A percentile compares a stretch with the other conserved stretches of the same genome.
These are phyloP conservation scores for Trebouxia sp. DNA, from an alignment of 139 green algal genomes.

Conservation along the genomic window DNA sequence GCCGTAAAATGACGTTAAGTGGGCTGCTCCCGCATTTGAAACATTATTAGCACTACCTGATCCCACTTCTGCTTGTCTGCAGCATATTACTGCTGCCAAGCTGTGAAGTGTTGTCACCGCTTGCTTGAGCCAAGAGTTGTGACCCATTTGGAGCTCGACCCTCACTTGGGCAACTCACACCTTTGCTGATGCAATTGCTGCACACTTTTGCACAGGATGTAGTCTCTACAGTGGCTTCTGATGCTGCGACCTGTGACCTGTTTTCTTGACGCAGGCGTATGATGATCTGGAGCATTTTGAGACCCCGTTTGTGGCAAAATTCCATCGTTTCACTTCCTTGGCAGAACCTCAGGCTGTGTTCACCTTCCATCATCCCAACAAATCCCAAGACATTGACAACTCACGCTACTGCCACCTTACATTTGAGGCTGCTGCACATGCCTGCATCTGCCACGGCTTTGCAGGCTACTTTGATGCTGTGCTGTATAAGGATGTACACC, in stretches of 20 bases:
- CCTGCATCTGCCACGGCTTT: constrained; percentile 85
- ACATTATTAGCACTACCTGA: too few species aligned
- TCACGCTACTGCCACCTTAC: constrained; percentile 55
- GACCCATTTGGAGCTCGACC: too few species aligned
- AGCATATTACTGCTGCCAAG: too few species aligned
- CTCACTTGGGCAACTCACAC: too few species aligned
- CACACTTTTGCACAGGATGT: too few species aligned
- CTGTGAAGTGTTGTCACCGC: too few species aligned
- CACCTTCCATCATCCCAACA: constrained; percentile 90
- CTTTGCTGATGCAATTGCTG: not conserved
- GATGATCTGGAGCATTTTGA: constrained; percentile 91
- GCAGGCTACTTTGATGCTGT: constrained; percentile 95
- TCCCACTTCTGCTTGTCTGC: too few species aligned
- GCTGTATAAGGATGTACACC: constrained; percentile 86
- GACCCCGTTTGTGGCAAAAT: constrained; percentile 94
- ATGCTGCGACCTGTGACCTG: not conserved
- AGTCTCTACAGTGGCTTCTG: too few species aligned
- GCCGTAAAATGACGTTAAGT: too few species aligned
- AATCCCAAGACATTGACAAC: constrained; percentile 74
- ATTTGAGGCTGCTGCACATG: constrained; percentile 55
- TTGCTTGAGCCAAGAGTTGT: too few species aligned
- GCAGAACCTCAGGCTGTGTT: constrained; percentile 74
- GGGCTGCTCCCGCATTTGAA: too few species aligned
- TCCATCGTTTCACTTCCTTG: constrained; percentile 65
- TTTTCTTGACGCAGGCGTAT: constrained; percentile 42